Conservation (phyloP, 768 basidiomycete genomes). For the Xerocomus brunneocitrinus region DNA sequence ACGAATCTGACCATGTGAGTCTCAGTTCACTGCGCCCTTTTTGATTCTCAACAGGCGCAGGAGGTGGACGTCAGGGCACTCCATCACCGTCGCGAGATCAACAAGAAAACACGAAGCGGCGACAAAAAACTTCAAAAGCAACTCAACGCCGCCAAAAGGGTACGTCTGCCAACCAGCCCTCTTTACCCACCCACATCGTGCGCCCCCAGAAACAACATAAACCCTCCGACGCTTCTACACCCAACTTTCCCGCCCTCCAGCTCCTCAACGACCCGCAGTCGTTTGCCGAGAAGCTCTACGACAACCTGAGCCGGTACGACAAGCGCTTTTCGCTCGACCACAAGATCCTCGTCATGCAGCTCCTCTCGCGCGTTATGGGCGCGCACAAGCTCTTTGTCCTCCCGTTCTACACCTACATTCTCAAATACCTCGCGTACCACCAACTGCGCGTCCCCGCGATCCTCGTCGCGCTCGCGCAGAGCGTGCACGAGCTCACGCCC, state of each 20-base stretch:
- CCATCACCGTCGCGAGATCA: slow-evolving; percentile 85
- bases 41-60: slow-evolving; percentile 29
- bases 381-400: slow-evolving; percentile 90
- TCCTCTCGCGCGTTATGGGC: slow-evolving; percentile 91
- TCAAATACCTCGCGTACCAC: slow-evolving; percentile 89
- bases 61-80: slow-evolving; percentile 66
- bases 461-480: slow-evolving; percentile 90
- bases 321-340: slow-evolving; percentile 96
- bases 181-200: slow-evolving; percentile 25
- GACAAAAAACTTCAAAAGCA: slow-evolving; percentile 77
- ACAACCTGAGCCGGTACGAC: slow-evolving; percentile 78
- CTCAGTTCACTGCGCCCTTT: neutral
- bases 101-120: slow-evolving; percentile 83
- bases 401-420: slow-evolving; percentile 91
- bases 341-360: slow-evolving; percentile 95
- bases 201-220: slow-evolving; percentile 34
- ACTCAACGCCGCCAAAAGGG: slow-evolving; percentile 73
- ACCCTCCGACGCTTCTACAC: slow-evolving; percentile 24
- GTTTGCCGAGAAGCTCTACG: slow-evolving; percentile 91
- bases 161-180: slow-evolving; percentile 21
- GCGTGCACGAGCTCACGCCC: slow-evolving; percentile 91
- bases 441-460: slow-evolving; percentile 92
- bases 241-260: slow-evolving; percentile 91
- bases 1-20: slow-evolving; percentile 53
- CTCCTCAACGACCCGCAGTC: slow-evolving; percentile 93